phyloP scores from a whole-genome alignment of 768 basidiomycete species.

The Collybiopsis luxurians region DNA sequence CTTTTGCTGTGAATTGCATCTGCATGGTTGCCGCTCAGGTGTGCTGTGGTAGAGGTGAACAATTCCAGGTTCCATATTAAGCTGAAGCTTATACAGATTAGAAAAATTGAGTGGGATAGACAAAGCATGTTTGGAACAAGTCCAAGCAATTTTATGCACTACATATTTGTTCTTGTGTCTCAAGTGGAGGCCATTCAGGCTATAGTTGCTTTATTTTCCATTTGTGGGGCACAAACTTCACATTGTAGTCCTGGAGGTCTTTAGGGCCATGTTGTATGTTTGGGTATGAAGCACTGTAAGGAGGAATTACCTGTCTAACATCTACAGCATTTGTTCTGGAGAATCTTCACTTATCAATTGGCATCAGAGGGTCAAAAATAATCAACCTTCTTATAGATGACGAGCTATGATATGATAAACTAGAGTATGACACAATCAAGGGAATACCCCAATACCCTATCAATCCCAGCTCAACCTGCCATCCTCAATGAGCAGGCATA shows the following conservation, averaged over 20 bases:
- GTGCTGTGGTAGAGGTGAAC: conserved; percentile 82
- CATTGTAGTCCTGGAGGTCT: background rate
- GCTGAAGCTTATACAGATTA: conserved; percentile 24
- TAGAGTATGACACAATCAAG: too few relatives aligned
- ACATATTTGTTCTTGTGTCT: conserved; percentile 86
- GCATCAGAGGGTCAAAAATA: too few relatives aligned
- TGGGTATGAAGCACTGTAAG: conserved; percentile 93
- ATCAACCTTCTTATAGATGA: too few relatives aligned
- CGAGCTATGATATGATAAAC: too few relatives aligned
- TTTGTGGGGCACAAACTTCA: background rate
- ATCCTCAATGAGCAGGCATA: too few relatives aligned
- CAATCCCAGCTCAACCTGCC: too few relatives aligned
- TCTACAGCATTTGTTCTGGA: background rate
- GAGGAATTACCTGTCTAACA: conserved; percentile 13
- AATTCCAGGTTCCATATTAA: background rate
- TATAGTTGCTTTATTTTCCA: conserved; percentile 54
- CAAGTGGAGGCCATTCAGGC: conserved; percentile 89
- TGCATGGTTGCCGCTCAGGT: conserved; percentile 93
- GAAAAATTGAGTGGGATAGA: conserved; percentile 75
- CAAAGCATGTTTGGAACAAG: conserved; percentile 74
- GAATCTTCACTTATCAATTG: too few relatives aligned
- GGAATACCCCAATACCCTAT: too few relatives aligned
- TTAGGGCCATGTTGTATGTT: conserved; percentile 84
- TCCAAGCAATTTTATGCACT: conserved; percentile 79
- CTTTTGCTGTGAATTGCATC: conserved; percentile 90